Base-by-base conservation (phyloP, 1,139 yeast species). In the Suhomyces terraborum region DNA sequence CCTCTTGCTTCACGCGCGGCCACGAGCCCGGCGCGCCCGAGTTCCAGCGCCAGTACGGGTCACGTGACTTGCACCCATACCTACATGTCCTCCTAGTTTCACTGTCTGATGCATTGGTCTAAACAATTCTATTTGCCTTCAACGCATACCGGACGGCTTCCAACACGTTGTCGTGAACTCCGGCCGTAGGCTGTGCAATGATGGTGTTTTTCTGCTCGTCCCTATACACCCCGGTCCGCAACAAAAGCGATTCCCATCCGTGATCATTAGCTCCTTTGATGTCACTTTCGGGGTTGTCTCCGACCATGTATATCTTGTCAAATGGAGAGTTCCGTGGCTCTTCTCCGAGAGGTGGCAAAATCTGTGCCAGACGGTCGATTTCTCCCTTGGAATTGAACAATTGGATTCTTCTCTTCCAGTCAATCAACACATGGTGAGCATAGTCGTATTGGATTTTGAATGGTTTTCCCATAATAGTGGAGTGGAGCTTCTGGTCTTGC, bases 221-320 rank as follows among this genome's bases (percentile, higher is more conserved):
- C 44, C 73, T 70, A 58, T 79, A 93, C 3, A 93, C 98, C 0
- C 98, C 98, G 0, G 97, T 86, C 49, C 83, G 73, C 29, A 93
- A 88, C 34, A 93, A 73, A 34, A 88, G 75, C 14, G 93, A 82
- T 38, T 84, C 80, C 98, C 98, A 93, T 2, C 96, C 96, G 58
- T 82, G 81, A 43, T 71, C 71, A 54, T 85, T 84, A 2, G 96
- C 98, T 0, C 98, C 98, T 47, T 75, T 74, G 36, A 93, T 93
- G 58, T 93, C 98, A 38, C 91, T 81, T 20, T 84, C 93, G 2
- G 97, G 98, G 61, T 93, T 93, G 63, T 93, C 98, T 19, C 98
- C 98, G 22, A 93, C 87, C 98, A 93, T 93, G 65, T 75, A 91
- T 2, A 93, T 84, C 26, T 74, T 66, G 20, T 68, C 62, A 49